phyloP scores from a whole-genome alignment of 345 rosid species.

The Linum lewisii region DNA sequence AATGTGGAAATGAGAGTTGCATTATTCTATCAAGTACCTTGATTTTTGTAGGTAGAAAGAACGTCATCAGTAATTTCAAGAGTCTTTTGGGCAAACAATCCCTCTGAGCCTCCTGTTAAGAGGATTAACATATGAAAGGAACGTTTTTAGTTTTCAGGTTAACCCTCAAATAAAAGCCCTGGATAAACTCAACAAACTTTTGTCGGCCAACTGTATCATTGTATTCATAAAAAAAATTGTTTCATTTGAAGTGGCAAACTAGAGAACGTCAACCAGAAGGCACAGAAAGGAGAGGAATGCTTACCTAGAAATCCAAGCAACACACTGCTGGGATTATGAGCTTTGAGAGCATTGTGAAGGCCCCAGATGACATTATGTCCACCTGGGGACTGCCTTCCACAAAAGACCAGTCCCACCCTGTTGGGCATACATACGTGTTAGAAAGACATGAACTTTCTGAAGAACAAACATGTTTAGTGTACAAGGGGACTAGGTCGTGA shows the following conservation, averaged over 20 bases:
- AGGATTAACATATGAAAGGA: not conserved
- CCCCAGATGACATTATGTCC: slow-evolving; percentile 99
- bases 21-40: slow-evolving; percentile 40
- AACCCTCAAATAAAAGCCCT: no score
- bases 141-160: no score
- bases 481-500: no score
- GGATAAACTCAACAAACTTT: no score
- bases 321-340: slow-evolving; percentile 60
- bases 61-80: slow-evolving; percentile 74
- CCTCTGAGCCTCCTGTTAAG: slow-evolving; percentile 86
- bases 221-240: not conserved
- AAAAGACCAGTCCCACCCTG: slow-evolving; percentile 91
- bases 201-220: not conserved
- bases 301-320: slow-evolving; percentile 87
- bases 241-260: not conserved
- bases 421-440: slow-evolving; percentile 5
- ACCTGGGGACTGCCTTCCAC: slow-evolving; percentile 98
- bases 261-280: not conserved
- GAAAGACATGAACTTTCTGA: not conserved
- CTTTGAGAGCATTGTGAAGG: slow-evolving; percentile 66
- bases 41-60: slow-evolving; percentile 85
- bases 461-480: not conserved
- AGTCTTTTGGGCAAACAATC: slow-evolving; percentile 88
- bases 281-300: slow-evolving; percentile 9
- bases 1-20: slow-evolving; percentile 4